phyloP scores from a whole-genome alignment of 163 green algal genomes.

The Coccomyxa subellipsoidea region DNA sequence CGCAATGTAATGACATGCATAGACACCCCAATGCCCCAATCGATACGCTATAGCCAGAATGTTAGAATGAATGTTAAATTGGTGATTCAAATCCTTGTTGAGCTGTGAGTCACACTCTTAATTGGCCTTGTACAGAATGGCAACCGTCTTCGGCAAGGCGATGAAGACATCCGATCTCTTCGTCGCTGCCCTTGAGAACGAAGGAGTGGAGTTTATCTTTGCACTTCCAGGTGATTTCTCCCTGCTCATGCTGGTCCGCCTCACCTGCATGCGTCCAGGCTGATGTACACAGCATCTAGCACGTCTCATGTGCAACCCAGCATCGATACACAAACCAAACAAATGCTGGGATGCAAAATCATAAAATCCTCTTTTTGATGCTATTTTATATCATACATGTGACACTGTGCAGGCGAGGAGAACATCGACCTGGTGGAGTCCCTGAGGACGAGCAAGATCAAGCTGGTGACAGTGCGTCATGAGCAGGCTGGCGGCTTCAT shows the following conservation, averaged over 20 bases:
- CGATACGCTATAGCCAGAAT: too few relatives aligned
- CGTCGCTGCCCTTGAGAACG: conserved; percentile 39
- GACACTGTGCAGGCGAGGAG: conserved; percentile 38
- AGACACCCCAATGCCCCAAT: too few relatives aligned
- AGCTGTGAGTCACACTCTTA: too few relatives aligned
- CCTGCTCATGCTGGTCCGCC: too few relatives aligned
- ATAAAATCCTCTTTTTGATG: not conserved
- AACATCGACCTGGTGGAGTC: conserved; percentile 51
- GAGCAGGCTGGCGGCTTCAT: conserved; percentile 53
- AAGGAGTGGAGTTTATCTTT: conserved; percentile 45
- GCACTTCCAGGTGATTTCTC: conserved; percentile 29
- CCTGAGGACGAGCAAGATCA: conserved; percentile 27
- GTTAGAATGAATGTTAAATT: too few relatives aligned
- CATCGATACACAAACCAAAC: not conserved
- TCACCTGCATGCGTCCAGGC: too few relatives aligned
- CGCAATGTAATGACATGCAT: too few relatives aligned
- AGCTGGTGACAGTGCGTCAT: conserved; percentile 42
- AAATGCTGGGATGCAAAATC: not conserved
- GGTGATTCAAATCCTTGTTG: too few relatives aligned
- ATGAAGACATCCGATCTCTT: conserved; percentile 15
- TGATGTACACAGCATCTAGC: not conserved
- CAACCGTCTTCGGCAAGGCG: not conserved
- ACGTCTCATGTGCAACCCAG: not conserved
- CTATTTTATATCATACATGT: not conserved
- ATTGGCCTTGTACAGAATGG: not conserved